Conservation (phyloP, 2,329 filamentous ascomycete genomes). For the Cercospora zeina region DNA sequence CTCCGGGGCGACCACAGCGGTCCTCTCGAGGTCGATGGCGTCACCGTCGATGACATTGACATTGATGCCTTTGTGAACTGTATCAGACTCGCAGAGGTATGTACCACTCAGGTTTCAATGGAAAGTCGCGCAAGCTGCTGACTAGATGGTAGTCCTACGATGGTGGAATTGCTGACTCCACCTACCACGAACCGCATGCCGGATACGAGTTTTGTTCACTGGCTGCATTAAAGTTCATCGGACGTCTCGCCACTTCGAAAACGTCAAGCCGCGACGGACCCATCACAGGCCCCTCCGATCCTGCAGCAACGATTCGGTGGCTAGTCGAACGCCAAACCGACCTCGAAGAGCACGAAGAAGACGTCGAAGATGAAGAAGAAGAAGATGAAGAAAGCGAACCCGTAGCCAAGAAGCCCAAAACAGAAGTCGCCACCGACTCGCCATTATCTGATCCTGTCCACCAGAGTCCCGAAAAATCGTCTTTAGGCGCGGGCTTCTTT, state of each 20-base stretch:
- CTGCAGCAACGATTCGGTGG: slow-evolving; percentile 48
- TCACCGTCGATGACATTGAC: slow-evolving; percentile 70
- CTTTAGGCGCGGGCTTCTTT: slow-evolving; percentile 16
- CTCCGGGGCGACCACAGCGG: slow-evolving; percentile 57
- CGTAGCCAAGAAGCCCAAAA: background rate
- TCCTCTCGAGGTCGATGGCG: slow-evolving; percentile 54
- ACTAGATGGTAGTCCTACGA: slow-evolving; percentile 69
- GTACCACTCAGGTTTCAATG: slow-evolving; percentile 13
- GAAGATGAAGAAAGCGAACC: slow-evolving; percentile 6
- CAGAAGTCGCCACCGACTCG: slow-evolving; percentile 8
- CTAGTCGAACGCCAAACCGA: slow-evolving; percentile 51
- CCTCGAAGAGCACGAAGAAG: slow-evolving; percentile 44
- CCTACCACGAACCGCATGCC: slow-evolving; percentile 79
- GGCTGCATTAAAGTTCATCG: slow-evolving; percentile 73
- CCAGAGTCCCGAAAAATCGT: slow-evolving; percentile 34
- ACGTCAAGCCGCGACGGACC: slow-evolving; percentile 13
- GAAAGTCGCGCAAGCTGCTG: background rate
- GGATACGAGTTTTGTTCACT: slow-evolving; percentile 91
- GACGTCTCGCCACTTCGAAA: slow-evolving; percentile 50
- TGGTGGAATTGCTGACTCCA: slow-evolving; percentile 76
- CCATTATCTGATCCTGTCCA: slow-evolving; percentile 22
- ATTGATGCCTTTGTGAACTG: slow-evolving; percentile 68
- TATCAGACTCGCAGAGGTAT: slow-evolving; percentile 61
- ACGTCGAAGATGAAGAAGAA: slow-evolving; percentile 24
- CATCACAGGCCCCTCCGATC: slow-evolving; percentile 41